A percentile compares a stretch with the other conserved stretches of the same genome.
phyloP scores from a whole-genome alignment of 805 yeast genomes.

The Ascoidea tarda region DNA sequence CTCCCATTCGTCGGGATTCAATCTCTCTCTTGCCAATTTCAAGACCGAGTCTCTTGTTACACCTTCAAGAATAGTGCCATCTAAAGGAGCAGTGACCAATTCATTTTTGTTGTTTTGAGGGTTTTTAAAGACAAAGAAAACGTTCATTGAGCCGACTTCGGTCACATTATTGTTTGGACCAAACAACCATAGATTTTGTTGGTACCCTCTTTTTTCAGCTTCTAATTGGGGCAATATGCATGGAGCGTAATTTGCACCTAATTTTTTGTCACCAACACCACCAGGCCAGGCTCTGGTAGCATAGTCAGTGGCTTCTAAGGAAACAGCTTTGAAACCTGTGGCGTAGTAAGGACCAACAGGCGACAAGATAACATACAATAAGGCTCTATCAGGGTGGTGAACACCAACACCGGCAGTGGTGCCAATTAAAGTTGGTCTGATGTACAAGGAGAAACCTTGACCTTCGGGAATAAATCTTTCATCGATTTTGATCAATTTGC shows the following conservation, averaged over 20 bases:
- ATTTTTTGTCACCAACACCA: conserved; percentile 91
- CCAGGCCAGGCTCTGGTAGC: conserved; percentile 99
- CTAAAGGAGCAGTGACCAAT: conserved; percentile 90
- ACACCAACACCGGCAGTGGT: conserved; percentile 86
- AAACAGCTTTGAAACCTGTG: conserved; percentile 92
- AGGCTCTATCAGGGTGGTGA: conserved; percentile 65
- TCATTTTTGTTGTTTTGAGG: conserved; percentile 73
- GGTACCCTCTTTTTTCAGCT: conserved; percentile 86
- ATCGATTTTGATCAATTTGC: conserved; percentile 59
- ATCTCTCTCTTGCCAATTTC: conserved; percentile 59
- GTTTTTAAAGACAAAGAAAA: conserved; percentile 72
- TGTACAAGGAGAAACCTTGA: conserved; percentile 74
- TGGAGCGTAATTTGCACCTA: conserved; percentile 98
- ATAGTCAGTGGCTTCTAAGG: conserved; percentile 86
- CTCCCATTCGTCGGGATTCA: conserved; percentile 67
- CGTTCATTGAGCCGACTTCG: conserved; percentile 98
- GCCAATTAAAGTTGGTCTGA: conserved; percentile 93
- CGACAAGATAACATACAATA: conserved; percentile 76
- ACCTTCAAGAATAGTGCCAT: conserved; percentile 95
- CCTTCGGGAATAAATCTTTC: conserved; percentile 55
- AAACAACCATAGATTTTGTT: conserved; percentile 93
- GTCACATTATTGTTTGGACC: conserved; percentile 74
- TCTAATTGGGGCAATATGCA: conserved; percentile 81
- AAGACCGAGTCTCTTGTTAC: conserved; percentile 88
- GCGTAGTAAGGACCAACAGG: conserved; percentile 96